Base-by-base conservation (phyloP, 2,329 filamentous ascomycete genomes). In the Aspergillus caelatus region DNA sequence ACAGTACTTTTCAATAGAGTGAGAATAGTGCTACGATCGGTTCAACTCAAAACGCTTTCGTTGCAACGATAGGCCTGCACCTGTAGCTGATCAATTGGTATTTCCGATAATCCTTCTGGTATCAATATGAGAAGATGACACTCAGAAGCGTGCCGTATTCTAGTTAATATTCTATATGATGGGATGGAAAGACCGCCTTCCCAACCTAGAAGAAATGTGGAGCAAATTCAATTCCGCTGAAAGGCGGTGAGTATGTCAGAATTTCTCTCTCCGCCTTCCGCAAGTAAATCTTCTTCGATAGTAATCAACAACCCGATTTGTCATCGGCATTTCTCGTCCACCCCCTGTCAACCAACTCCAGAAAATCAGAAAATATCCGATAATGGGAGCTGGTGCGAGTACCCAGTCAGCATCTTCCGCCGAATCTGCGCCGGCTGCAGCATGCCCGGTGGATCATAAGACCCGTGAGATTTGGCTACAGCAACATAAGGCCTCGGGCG, bases 371-470 rank as follows among this genome's bases (percentile, higher is more conserved):
- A 52, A 6, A 52, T 5, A 19, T 50, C 61, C 41, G 63, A 69
- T 64, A 59, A 80, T 80, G 78, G 77, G 75, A 39, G 75, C 77
- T 57, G 72, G 71, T 65, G 76, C 73, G 53, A 80, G 78, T 67
- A 79, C 76, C 45, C 75, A 72, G 6, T 62, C 70, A 11, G 48
- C 67, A 32, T 57, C 70, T 32, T 55, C 74, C 46, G 61, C 72
- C 61, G 68, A 73, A 36, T 63, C 65, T 34, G 64, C 70, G 45
- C 67, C 70, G 45, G 72, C 73, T 23, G 78, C 78, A 46, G 84
- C 83, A 62, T 98, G 95, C 74, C 95, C 95, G 6, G 93, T 98
- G 73, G 94, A 98, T 80, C 91, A 94, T 80, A 91, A 92, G 73
- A 91, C 93, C 58, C 90, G 95, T 72, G 91, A 93, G 72, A 88